Base-by-base conservation (phyloP, 768 basidiomycete genomes). In the Calocybe indica region DNA sequence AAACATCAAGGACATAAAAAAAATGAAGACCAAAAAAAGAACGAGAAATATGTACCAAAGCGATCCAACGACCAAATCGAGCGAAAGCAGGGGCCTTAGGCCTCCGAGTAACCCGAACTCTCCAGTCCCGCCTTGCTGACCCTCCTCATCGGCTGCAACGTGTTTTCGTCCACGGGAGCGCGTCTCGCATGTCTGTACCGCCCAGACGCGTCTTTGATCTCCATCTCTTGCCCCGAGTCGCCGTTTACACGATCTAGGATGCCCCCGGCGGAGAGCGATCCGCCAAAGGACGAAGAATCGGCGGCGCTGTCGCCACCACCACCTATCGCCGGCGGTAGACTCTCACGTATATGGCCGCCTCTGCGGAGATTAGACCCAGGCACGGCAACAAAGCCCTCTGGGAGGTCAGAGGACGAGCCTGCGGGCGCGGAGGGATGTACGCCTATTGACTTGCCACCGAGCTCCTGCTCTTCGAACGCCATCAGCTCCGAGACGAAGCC, bases 401-500 rank as follows among this genome's bases (percentile, higher is more conserved):
- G 71, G n/a, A 55, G 64, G 28, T 60, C 49, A 50, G 61, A 57
- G 12, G 53, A 40, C 30, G 48, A 54, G 11, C 57, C 59, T 30
- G 55, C 54, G 11, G 62, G 55, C 9, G 51, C 59, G 12, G 67
- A 58, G 0, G 75, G 69, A 46, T 84, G 69, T 31, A 88, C 86
- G 35, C 85, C 86, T 30, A 81, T 68, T 9, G 79, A 80, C 68
- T 90, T 81, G 45, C 88, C 74, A 50, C 93, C 82, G 43, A 94
- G 71, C 66, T 95, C 88, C 59, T 84, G 74, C 60, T 95, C 92
- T 68, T 98, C 94, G 59, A 94, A 96, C 40, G 83, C 86, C 94
- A 96, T 96, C 37, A 98, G 77, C 65, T 96, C 93, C 4, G 90
- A 92, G 38, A 97, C 92, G 65, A 98, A 98, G 6, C 95, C 95